Evolutionary conservation across 306 rosid species (phyloP), one percentile per base, ranked within the genome.

Genomic region (Lagenaria siceraria): DNA sequence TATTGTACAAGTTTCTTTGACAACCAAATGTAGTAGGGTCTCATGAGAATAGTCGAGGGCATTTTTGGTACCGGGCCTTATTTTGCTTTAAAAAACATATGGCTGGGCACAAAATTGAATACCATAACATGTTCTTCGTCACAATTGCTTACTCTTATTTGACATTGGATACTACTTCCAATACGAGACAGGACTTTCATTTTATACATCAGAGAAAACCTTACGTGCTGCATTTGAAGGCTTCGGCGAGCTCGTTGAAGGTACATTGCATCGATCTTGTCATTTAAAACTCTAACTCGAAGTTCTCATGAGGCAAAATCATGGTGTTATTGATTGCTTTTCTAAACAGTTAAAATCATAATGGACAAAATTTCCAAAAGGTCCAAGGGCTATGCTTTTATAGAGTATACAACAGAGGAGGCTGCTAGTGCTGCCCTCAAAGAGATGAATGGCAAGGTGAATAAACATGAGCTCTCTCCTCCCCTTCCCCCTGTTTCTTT

Each of bases 361-460:
- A 87, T 90, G 86, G 97, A 94, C 86, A 91, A 91, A 81, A 94
- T 94, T 83, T 91, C 98, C 29, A 90, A 90, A 86, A 90, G 96
- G 84, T 94, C 98, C 85, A 94, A 91, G 80, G 98, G 95, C 49
- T 94, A 90, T 84, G 98, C 98, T 49, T 94, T 91, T 77, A 52
- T 94, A 76, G 98, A 91, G 80, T 91, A 90, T 84, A 80, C 96
- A 38, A 90, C 98, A 1, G 89, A 85, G 84, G 96, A 90, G 84
- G 93, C 96, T 71, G 98, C 98, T 42, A 71, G 88, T 77, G 89
- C 87, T 52, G 98, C 98, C 21, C 87, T 88, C 40, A 88, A 84
- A 82, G 97, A 91, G 86, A 94, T 94, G 98, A 91, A 94, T 81
- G 98, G 93, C 82, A 91, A 94, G 96, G 98, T 86, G 71, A 70